These are phyloP conservation scores for Eimeria necatrix DNA, from an alignment of 169 alveolate species.

Conservation along the genomic window DNA sequence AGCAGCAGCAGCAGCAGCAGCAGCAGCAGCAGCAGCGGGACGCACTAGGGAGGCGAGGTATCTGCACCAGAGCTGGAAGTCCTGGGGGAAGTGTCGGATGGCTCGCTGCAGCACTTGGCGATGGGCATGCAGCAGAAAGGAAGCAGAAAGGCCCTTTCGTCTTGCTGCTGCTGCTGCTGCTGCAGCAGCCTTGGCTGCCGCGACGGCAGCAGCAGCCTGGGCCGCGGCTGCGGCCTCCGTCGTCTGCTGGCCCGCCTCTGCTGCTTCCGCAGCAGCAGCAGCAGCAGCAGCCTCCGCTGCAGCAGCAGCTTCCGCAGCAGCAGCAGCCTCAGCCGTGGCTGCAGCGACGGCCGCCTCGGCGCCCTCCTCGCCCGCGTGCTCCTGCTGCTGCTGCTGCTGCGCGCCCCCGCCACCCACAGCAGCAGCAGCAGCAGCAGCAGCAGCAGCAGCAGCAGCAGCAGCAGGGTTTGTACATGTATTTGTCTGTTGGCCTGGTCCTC, in stretches of 20 bases:
- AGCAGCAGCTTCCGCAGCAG: not conserved
- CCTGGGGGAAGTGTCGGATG: constrained; percentile 66
- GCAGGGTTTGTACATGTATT: constrained; percentile 4
- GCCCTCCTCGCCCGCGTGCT: not conserved
- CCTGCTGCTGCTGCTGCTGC: too few species aligned
- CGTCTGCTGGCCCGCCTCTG: too few species aligned
- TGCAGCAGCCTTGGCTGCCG: not conserved
- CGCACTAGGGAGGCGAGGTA: not conserved
- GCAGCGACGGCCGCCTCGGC: not conserved
- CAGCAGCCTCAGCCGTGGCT: not conserved
- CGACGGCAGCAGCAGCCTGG: not conserved
- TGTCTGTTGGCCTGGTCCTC: constrained; percentile 67
- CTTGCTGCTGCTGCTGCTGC: constrained; percentile 26
- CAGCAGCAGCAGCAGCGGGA: not conserved
- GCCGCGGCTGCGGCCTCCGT: too few species aligned
- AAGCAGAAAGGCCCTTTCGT: not conserved
- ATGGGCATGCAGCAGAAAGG: constrained; percentile 17
- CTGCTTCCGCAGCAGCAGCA: not conserved
- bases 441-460: constrained; percentile 9
- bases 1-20: too few species aligned
- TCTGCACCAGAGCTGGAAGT: constrained; percentile 23
- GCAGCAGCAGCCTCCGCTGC: not conserved
- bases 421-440: not conserved
- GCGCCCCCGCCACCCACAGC: too few species aligned
- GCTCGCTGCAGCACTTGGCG: constrained; percentile 52